Conservation (phyloP, 306 rosid species). For the Vigna unguiculata region DNA sequence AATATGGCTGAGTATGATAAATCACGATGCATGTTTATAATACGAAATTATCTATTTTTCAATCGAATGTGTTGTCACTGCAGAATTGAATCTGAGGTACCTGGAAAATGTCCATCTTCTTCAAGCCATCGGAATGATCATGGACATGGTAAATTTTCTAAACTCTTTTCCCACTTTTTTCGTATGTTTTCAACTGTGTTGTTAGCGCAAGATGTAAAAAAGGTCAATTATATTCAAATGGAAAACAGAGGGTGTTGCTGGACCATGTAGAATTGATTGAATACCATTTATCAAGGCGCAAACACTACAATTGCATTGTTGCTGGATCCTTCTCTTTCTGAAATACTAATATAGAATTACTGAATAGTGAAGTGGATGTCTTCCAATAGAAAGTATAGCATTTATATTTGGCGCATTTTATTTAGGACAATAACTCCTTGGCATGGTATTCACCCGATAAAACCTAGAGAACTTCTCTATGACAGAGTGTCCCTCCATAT, state of each 20-base stretch:
- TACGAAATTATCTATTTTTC: conserved; percentile 24
- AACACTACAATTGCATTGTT: conserved; percentile 13
- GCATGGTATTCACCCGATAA: not conserved
- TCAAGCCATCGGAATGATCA: conserved; percentile 61
- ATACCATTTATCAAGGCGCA: conserved; percentile 17
- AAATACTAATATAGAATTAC: conserved; percentile 25
- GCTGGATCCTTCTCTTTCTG: conserved; percentile 15
- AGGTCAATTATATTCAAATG: conserved; percentile 29
- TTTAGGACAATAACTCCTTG: not conserved
- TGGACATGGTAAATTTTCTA: conserved; percentile 61
- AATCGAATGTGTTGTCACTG: conserved; percentile 42
- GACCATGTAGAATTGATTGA: conserved; percentile 30
- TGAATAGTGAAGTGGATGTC: conserved; percentile 12
- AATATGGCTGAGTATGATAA: conserved; percentile 17
- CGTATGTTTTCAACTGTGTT: not conserved
- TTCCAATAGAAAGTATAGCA: conserved; percentile 7
- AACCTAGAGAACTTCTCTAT: not conserved
- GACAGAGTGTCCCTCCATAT: not conserved
- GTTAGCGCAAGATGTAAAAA: conserved; percentile 28
- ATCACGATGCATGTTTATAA: conserved; percentile 28
- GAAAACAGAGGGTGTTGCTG: conserved; percentile 10
- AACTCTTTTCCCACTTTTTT: not conserved
- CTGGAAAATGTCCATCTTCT: conserved; percentile 61
- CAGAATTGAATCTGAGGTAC: conserved; percentile 85
- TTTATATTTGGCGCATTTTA: not conserved